Percentiles rank a stretch among this genome's conserved stretches.
These are phyloP conservation scores for Cercophora scortea DNA, from an alignment of 495 filamentous ascomycete genomes.

Conservation along the genomic window DNA sequence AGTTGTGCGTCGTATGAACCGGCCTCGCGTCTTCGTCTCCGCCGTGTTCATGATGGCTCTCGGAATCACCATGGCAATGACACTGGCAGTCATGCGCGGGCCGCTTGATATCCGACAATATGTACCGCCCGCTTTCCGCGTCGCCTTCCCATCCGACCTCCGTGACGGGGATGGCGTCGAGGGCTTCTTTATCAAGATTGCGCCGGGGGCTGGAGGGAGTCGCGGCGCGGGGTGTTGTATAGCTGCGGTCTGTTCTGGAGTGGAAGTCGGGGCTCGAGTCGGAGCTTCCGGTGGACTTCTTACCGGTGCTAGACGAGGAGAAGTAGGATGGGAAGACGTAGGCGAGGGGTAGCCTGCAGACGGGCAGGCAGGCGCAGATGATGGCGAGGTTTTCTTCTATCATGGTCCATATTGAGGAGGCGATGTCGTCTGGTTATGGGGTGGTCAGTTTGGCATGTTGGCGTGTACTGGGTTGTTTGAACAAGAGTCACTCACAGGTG, in stretches of 20 bases:
- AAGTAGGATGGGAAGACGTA: constrained; percentile 14
- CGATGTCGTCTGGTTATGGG: constrained; percentile 15
- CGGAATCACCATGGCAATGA: no score
- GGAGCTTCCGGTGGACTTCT: not conserved
- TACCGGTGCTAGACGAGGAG: constrained; percentile 5
- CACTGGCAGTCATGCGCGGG: no score
- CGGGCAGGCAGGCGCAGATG: constrained; percentile 40
- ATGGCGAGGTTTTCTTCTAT: constrained; percentile 38
- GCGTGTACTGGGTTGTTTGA: not conserved
- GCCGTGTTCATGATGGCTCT: no score
- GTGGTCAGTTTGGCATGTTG: not conserved
- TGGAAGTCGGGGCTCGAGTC: not conserved
- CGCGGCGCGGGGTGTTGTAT: no score
- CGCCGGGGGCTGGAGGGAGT: no score
- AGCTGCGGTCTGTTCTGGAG: not conserved
- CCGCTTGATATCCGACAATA: not conserved
- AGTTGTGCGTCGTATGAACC: no score
- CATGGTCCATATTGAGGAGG: constrained; percentile 37
- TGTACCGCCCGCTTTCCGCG: not conserved
- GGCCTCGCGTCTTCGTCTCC: no score
- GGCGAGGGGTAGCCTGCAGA: constrained; percentile 23
- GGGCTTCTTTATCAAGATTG: no score
- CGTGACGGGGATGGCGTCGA: not conserved
- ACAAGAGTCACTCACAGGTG: constrained; percentile 5
- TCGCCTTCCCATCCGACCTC: not conserved